Base-by-base conservation (phyloP, 306 rosid genomes). In the Malus fusca region DNA sequence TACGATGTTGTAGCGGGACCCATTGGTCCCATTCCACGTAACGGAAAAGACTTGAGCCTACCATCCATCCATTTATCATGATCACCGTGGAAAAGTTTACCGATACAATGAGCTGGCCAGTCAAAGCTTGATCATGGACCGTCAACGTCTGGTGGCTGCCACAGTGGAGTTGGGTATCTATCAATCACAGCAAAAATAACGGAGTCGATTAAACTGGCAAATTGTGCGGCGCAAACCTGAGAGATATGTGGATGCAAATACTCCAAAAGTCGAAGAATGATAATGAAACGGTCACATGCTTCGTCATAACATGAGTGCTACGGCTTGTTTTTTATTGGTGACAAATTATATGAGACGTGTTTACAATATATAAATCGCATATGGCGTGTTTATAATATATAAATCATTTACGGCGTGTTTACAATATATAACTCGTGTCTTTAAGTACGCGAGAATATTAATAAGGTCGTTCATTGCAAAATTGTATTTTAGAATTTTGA, bases 191-290 rank as follows among this genome's bases (percentile, higher is more conserved):
- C 22, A 18, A 21, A 18, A 43, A 53, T 46, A 21, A 18, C 19
- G 37, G 31, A 4, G 19, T 48, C 2, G 3, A 53, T 15, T 48
- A 31, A 30, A 44, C 46, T 19, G 55, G 55, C 85, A 48, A 66
- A 71, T 69, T 82, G 56, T 68, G 79, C 44, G 82, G 82, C 85
- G 80, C 74, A 69, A 78, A 44, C 43, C 76, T 2, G 1, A 35
- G 22, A 23, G 2, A 11, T 11, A 6, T 35, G 6, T 35, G 40
- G 40, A 35, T 35, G 42, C 42, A 37, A 37, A 37, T 37, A 7
- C 42, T 37, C 42, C 42, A 37, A 37, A 37, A 7, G 42, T 7
- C 2, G 42, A 37, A 37, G 42, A 37, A 37, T 37, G 42, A 37
- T 37, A 8, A 37, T 37, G 9, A 6, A 35, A 35, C 40, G 40